Conservation (phyloP, 1,284 basidiomycete genomes). For the Marasmius fiardii region DNA sequence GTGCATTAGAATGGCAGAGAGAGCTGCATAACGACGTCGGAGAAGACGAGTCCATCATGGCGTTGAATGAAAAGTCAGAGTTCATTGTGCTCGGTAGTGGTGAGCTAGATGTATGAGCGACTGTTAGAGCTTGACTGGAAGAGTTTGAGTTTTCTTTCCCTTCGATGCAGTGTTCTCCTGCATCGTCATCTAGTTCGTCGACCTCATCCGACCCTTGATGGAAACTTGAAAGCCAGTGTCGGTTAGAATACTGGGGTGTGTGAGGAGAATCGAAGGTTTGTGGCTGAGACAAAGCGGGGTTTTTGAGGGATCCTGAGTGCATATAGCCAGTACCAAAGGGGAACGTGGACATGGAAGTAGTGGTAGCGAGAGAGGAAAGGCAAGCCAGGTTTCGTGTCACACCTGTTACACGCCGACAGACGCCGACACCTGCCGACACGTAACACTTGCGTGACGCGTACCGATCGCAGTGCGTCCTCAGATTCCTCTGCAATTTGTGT, state of each 20-base stretch:
- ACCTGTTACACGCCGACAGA: too few relatives aligned
- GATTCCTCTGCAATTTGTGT: too few relatives aligned
- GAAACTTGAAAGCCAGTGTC: background rate
- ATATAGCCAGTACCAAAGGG: background rate
- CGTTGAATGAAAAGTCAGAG: background rate
- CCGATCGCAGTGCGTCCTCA: too few relatives aligned
- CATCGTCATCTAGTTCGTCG: conserved; percentile 1
- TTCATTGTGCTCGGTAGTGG: background rate
- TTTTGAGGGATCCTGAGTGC: background rate
- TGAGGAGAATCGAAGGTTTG: background rate
- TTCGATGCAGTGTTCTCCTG: background rate
- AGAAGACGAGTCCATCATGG: background rate
- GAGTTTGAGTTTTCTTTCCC: background rate
- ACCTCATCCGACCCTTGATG: background rate
- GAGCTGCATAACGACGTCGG: background rate
- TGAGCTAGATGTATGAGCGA: background rate
- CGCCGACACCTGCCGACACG: too few relatives aligned
- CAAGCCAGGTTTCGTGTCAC: background rate
- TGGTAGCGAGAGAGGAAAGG: background rate
- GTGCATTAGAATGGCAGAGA: background rate
- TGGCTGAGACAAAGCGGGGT: background rate
- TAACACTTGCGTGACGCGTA: too few relatives aligned
- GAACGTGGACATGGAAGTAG: background rate
- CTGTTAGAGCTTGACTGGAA: background rate
- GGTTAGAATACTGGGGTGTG: background rate